Evolutionary conservation across 2,329 filamentous ascomycete species (phyloP).

Genomic region (Chalara sp.): DNA sequence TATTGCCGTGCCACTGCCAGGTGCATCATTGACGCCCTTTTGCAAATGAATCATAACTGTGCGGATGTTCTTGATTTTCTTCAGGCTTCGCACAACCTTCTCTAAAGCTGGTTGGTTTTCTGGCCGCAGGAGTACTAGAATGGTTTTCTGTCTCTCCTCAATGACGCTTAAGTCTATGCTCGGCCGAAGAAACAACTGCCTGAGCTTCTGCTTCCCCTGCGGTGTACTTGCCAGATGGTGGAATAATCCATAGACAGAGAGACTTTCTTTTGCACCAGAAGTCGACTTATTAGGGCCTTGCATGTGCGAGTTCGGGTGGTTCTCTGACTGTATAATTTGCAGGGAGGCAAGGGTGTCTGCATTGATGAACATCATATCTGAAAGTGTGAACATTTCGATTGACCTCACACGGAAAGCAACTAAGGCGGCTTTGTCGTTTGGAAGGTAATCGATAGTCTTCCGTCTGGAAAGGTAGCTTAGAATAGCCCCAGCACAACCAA

Average conservation of each 20-base stretch:
- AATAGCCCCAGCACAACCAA: conserved; percentile 84
- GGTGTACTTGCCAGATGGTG: conserved; percentile 66
- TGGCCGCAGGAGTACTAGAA: conserved; percentile 57
- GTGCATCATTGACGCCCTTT: conserved; percentile 63
- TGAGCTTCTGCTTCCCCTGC: conserved; percentile 68
- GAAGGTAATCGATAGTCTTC: conserved; percentile 54
- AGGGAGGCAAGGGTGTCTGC: conserved; percentile 73
- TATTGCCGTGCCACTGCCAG: conserved; percentile 34
- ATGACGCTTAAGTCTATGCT: conserved; percentile 64
- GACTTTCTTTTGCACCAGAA: conserved; percentile 67
- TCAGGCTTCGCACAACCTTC: conserved; percentile 53
- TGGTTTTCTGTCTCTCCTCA: conserved; percentile 61
- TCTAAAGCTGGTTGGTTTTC: conserved; percentile 56
- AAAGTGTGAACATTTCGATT: conserved; percentile 70
- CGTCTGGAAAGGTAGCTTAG: conserved; percentile 71
- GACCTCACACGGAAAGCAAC: conserved; percentile 52
- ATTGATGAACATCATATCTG: conserved; percentile 67
- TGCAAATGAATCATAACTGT: conserved; percentile 61
- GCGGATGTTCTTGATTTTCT: conserved; percentile 70
- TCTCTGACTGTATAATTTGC: conserved; percentile 78
- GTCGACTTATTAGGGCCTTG: conserved; percentile 57
- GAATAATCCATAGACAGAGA: conserved; percentile 82
- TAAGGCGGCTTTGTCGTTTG: conserved; percentile 48
- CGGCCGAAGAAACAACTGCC: conserved; percentile 77
- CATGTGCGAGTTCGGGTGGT: conserved; percentile 74